Percentiles rank a stretch among this genome's conserved stretches.
phyloP scores from a whole-genome alignment of 352 stramenopile genomes.

The Elongisporangium undulatum region DNA sequence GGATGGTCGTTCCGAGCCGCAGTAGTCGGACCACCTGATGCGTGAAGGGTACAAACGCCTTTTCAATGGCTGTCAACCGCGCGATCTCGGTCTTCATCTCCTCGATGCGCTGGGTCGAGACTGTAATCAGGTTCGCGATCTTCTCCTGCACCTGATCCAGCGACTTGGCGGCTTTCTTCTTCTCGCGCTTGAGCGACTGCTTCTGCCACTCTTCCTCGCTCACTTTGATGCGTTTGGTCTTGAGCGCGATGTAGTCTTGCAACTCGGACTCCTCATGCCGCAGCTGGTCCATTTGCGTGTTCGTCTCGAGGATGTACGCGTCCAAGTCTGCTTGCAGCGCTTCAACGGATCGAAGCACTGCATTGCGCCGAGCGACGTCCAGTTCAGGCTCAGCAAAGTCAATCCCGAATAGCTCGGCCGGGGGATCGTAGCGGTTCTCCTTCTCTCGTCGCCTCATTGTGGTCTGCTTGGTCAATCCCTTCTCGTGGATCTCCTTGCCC shows the following conservation, averaged over 20 bases:
- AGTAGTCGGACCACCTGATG: slow-evolving; percentile 59
- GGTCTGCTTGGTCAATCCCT: slow-evolving; percentile 25
- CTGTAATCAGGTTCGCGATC: slow-evolving; percentile 28
- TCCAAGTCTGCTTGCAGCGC: slow-evolving; percentile 54
- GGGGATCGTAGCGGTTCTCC: slow-evolving; percentile 39
- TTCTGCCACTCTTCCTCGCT: slow-evolving; percentile 81
- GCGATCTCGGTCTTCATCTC: slow-evolving; percentile 66
- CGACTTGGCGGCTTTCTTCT: slow-evolving; percentile 74
- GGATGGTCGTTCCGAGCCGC: slow-evolving; percentile 32
- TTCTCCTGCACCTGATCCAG: slow-evolving; percentile 51
- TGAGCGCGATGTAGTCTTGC: slow-evolving; percentile 70
- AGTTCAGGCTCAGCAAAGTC: slow-evolving; percentile 62
- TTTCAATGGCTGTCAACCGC: slow-evolving; percentile 55
- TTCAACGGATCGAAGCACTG: slow-evolving; percentile 37
- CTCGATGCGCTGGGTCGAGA: slow-evolving; percentile 47
- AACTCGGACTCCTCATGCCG: slow-evolving; percentile 63
- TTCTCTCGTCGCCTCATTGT: slow-evolving; percentile 17
- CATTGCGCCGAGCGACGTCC: slow-evolving; percentile 59
- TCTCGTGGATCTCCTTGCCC: slow-evolving; percentile 32
- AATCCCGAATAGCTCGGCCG: slow-evolving; percentile 39
- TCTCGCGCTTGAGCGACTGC: slow-evolving; percentile 75
- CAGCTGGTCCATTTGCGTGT: slow-evolving; percentile 51
- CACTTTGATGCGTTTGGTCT: slow-evolving; percentile 69
- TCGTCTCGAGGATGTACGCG: slow-evolving; percentile 54
- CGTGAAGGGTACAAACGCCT: slow-evolving; percentile 72